A percentile compares a stretch with the other conserved stretches of the same genome.
Conservation (phyloP, 495 filamentous ascomycete genomes). For the Podospora pseudoanserina region DNA sequence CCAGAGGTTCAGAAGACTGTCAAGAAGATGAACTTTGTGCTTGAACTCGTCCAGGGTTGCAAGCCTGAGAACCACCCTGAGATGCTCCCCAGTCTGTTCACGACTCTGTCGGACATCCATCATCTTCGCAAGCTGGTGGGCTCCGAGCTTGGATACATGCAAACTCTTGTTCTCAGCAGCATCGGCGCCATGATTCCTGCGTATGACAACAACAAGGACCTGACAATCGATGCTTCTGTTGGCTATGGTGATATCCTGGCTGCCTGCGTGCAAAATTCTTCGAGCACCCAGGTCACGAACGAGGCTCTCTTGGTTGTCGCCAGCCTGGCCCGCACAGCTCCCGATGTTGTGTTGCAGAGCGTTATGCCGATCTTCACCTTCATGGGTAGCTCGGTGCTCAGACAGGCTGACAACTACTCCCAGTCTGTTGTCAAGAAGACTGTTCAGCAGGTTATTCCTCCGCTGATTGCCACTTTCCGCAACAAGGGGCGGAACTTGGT, state of each 20-base stretch:
- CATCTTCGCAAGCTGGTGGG: constrained; percentile 65
- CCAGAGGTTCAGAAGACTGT: constrained; percentile 59
- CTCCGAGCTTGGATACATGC: constrained; percentile 80
- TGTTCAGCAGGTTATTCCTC: constrained; percentile 83
- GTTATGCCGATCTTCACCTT: constrained; percentile 99
- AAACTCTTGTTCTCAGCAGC: constrained; percentile 71
- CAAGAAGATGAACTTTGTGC: constrained; percentile 75
- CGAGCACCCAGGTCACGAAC: constrained; percentile 88
- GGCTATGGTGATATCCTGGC: constrained; percentile 85
- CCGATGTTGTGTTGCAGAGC: constrained; percentile 86
- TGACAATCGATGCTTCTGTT: constrained; percentile 66
- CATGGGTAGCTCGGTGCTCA: constrained; percentile 83
- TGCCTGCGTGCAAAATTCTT: constrained; percentile 82
- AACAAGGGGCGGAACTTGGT: constrained; percentile 72
- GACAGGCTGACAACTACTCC: constrained; percentile 92
- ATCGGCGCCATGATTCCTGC: constrained; percentile 74
- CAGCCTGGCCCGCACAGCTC: constrained; percentile 73
- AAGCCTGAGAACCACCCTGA: constrained; percentile 65
- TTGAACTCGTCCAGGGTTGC: constrained; percentile 80
- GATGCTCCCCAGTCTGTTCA: constrained; percentile 74
- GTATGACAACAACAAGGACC: constrained; percentile 55
- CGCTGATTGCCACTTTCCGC: constrained; percentile 79
- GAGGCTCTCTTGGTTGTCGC: constrained; percentile 84
- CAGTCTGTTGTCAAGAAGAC: constrained; percentile 88
- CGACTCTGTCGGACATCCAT: constrained; percentile 76